Base-by-base conservation (phyloP, 495 filamentous ascomycete genomes). In the Tuber microsphaerosporum region DNA sequence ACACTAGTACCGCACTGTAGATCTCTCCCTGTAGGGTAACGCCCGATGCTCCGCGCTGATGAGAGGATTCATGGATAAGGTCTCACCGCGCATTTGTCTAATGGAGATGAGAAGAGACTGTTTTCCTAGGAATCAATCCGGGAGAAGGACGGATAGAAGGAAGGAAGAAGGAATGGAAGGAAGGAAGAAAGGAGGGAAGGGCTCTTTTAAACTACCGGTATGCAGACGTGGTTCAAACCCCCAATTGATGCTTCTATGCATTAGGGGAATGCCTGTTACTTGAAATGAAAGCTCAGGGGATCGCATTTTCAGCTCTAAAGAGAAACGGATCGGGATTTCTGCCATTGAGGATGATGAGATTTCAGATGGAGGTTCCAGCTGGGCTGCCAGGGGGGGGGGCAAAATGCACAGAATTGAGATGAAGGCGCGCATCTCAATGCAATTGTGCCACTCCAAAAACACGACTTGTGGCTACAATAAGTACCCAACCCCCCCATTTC, bases 401-500 rank as follows among this genome's bases (percentile, higher is more conserved):
- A 65, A 65, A 34, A 34, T 65, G 56, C 14, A 2, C 26, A 17
- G 56, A 17, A 65, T 65, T 34, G 56, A 65, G 56, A 65, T 34
- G 56, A 31, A 34, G 56, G 56, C 56, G 56, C 56, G 5, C 56
- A 65, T 34, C 34, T 34, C 56, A 34, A 65, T 65, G 56, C 26
- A 34, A 10, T 34, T 65, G 56, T 65, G 56, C 26, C 56, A 65
- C 56, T 65, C 56, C 26, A 34, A 17, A 65, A 65, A 65, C 56
- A 12, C 56, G 56, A 31, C 56, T 31, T 65, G 56, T 65, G 56
- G 56, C 56, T 6, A 65, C 56, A 65, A 65, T 65, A 65, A 65
- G 56, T 65, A 65, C 56, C 56, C 56, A 65, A 65, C 56, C 56
- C 26, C 56, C 56, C 56, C 56, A 31, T 31, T 65, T 65, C 14